phyloP scores from a whole-genome alignment of 2,329 filamentous ascomycete species.

The Hymenoscyphus albidus region DNA sequence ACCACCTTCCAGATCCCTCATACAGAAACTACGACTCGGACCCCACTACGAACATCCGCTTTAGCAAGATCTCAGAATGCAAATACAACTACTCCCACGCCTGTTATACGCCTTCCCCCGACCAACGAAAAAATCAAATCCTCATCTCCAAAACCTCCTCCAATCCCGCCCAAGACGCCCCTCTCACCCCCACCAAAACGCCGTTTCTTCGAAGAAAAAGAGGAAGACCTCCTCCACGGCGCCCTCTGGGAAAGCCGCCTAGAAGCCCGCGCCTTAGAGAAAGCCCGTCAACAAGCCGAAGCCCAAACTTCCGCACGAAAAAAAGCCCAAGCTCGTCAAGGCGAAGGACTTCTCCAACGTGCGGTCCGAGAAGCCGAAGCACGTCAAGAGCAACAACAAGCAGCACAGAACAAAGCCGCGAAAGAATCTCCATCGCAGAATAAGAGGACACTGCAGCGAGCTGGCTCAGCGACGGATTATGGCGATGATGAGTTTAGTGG shows the following conservation, averaged over 20 bases:
- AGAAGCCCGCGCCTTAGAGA: constrained; percentile 5
- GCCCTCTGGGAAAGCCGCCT: constrained; percentile 26
- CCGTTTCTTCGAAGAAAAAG: constrained; percentile 32
- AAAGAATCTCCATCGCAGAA: neutral
- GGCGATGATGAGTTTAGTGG: constrained; percentile 31
- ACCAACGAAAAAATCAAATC: neutral
- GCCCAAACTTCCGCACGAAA: neutral
- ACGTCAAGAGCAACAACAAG: neutral
- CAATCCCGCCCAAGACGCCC: constrained; percentile 2
- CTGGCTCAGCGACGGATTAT: constrained; percentile 30
- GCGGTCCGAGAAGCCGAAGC: no score
- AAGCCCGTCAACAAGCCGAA: neutral
- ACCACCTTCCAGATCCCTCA: neutral
- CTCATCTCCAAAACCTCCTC: neutral
- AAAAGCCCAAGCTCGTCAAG: neutral
- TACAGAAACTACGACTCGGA: neutral
- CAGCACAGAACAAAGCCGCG: neutral
- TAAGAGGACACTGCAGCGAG: constrained; percentile 1
- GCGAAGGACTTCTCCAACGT: no score
- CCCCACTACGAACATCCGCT: neutral
- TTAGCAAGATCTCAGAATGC: neutral
- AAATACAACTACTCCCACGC: neutral
- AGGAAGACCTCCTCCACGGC: constrained; percentile 28
- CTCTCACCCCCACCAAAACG: constrained; percentile 9
- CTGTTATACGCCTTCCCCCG: neutral